Evolutionary conservation across 106 monocot species (phyloP), one percentile per base, ranked within the genome.

Genomic region (Dendrobium officinale): DNA sequence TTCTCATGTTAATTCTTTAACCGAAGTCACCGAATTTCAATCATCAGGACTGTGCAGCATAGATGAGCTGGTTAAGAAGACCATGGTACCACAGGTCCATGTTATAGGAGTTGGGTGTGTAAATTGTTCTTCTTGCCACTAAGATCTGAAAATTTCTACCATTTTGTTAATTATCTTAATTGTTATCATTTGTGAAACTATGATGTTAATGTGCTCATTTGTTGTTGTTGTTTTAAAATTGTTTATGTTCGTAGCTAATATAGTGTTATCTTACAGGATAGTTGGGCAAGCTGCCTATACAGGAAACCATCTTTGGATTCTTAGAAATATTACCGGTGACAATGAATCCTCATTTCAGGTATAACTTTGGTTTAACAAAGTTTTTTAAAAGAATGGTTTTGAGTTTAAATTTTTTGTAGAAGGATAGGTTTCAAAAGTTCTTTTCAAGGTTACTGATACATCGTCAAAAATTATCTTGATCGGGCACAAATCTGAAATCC

Each of bases 31-130:
- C 51, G 45, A 78, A 55, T 48, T 76, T 4, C 26, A 20, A 49
- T 11, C 74, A 73, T 9, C 18, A 43, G 59, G 81, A 61, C 55
- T 61, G 42, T 20, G 74, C 73, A 16, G 24, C 16, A 19, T 79
- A 29, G n/a, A 47, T 78, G 80, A 80, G 42, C 41, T 75, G 73
- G 87, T 93, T 47, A 73, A 84, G n/a, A 91, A 89, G 78, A 80
- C 66, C 18, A 94, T 94, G 94, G 81, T 58, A 41, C 61, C 84
- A n/a, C 86, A 91, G 75, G 89, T 94, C 77, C 89, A 91, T 86
- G 78, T 85, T 66, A 81, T 88, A 15, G 91, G 94, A 78, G 79
- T 87, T 47, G 93, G 91, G 93, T 93, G 64, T 74, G 85, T 80
- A 13, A 27, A 68, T 75, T 78, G 55, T 68, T 68, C 42, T 67